Conservation (phyloP, 441 rosid species). For the Erysimum pusillum region DNA sequence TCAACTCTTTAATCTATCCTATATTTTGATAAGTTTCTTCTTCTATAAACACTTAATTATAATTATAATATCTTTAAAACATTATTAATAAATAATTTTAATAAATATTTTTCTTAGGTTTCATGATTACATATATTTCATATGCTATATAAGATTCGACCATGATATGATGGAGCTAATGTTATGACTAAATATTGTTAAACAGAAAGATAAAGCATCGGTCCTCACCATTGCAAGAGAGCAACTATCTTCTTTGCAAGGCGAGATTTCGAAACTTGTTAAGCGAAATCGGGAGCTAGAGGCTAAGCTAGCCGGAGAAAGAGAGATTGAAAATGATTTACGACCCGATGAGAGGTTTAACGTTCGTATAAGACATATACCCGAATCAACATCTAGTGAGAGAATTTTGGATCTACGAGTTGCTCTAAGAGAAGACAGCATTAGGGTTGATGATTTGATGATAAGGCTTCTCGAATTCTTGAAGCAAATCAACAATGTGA, state of each 20-base stretch:
- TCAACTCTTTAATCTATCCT: too few relatives aligned
- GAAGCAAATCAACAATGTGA: constrained; percentile 55
- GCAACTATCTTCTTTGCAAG: constrained; percentile 51
- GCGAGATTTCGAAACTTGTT: constrained; percentile 53
- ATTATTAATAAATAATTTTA: neutral
- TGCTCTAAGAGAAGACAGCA: constrained; percentile 51
- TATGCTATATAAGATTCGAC: neutral
- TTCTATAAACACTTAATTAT: neutral
- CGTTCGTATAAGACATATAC: constrained; percentile 44
- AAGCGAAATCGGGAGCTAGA: constrained; percentile 54
- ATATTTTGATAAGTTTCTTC: neutral
- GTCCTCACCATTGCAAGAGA: constrained; percentile 61
- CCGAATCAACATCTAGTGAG: constrained; percentile 63
- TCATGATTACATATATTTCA: neutral
- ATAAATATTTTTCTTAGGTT: too few relatives aligned
- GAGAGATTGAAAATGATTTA: constrained; percentile 25
- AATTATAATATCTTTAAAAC: neutral
- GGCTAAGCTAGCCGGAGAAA: constrained; percentile 43
- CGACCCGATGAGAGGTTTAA: constrained; percentile 45
- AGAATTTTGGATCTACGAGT: constrained; percentile 56
- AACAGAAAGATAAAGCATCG: constrained; percentile 80
- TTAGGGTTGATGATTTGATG: constrained; percentile 49
- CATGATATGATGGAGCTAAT: constrained; percentile 1
- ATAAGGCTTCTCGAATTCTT: constrained; percentile 70
- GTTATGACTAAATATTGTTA: neutral